Evolutionary conservation across 148 eudicot genomes (phyloP).

Genomic region (Beta vulgaris): DNA sequence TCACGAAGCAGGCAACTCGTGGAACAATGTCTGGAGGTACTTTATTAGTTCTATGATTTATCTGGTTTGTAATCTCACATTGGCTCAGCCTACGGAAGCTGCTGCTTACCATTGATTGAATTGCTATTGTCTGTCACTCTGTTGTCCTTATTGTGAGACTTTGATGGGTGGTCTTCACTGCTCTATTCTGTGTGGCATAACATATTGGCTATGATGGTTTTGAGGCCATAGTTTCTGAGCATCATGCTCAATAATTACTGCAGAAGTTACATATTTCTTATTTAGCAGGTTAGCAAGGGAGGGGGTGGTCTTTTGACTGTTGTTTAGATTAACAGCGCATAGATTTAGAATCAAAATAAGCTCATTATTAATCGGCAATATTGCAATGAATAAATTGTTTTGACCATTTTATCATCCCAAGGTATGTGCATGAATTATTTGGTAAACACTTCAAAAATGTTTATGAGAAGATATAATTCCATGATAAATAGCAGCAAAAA

Average conservation of each 20-base stretch:
- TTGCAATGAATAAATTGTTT: background rate
- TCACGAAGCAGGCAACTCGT: constrained; percentile 65
- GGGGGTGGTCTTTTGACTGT: background rate
- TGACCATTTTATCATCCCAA: background rate
- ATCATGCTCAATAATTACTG: background rate
- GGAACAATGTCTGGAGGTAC: constrained; percentile 79
- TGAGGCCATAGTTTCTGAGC: background rate
- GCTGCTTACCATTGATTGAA: background rate
- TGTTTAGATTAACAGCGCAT: background rate
- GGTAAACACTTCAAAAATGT: background rate
- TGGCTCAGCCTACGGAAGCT: background rate
- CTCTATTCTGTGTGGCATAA: background rate
- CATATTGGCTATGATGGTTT: background rate
- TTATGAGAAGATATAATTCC: background rate
- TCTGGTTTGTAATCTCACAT: background rate
- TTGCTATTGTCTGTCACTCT: background rate
- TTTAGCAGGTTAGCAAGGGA: too few relatives aligned
- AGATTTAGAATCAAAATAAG: background rate
- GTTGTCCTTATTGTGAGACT: background rate
- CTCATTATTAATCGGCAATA: background rate
- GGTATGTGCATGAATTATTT: background rate
- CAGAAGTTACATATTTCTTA: background rate
- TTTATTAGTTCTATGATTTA: background rate
- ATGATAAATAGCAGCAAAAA: too few relatives aligned
- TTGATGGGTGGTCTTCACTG: background rate